phyloP scores from a whole-genome alignment of 495 filamentous ascomycete species.

The Xanthoparmelia taractica region DNA sequence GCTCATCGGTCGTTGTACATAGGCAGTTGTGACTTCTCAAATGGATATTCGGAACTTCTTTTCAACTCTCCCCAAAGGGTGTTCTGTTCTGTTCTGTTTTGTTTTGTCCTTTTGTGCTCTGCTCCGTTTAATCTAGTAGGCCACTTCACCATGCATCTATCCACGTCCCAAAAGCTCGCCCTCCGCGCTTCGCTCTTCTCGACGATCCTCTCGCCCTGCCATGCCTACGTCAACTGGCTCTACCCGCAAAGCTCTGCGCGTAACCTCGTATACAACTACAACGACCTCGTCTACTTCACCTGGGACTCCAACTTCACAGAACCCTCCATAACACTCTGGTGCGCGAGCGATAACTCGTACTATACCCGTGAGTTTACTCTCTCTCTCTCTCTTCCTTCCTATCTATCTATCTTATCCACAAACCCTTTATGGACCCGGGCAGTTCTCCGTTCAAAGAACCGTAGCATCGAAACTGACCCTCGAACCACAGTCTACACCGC shows the following conservation, averaged over 20 bases:
- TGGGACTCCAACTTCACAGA: background rate
- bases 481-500: background rate
- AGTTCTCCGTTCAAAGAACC: too few relatives aligned
- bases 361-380: background rate
- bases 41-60: background rate
- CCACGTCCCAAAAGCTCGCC: background rate
- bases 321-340: background rate
- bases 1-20: too few relatives aligned
- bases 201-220: background rate
- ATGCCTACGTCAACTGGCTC: background rate
- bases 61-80: background rate
- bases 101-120: background rate
- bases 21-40: background rate
- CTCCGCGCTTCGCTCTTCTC: background rate
- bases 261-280: background rate
- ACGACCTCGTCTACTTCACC: constrained; percentile 1
- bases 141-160: background rate
- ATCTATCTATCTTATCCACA: too few relatives aligned
- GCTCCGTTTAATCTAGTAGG: too few relatives aligned
- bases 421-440: too few relatives aligned
- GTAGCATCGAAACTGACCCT: background rate
- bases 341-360: background rate
- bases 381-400: background rate
- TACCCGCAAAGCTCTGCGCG: background rate
- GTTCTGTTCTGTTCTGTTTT: background rate